These are phyloP conservation scores for Serpula lacrymans DNA, from an alignment of 768 basidiomycete genomes.

Conservation along the genomic window DNA sequence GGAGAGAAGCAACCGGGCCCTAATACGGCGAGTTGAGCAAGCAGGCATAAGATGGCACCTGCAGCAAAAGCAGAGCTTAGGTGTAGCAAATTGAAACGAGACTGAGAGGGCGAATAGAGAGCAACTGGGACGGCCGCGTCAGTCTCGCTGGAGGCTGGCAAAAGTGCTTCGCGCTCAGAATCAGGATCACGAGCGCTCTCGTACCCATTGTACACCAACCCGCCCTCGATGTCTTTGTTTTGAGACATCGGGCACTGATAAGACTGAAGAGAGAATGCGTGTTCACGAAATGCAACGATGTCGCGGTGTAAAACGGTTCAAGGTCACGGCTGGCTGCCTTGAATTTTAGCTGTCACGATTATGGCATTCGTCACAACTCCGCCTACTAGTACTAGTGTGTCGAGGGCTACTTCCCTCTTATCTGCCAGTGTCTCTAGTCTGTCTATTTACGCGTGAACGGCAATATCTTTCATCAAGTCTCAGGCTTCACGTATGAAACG, in stretches of 20 bases:
- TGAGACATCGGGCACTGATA: constrained; percentile 1
- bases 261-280: too few relatives aligned
- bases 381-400: too few relatives aligned
- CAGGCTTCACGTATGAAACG: too few relatives aligned
- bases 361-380: too few relatives aligned
- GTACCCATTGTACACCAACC: constrained; percentile 7
- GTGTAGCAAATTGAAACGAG: constrained; percentile 25
- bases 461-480: too few relatives aligned
- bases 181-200: constrained; percentile 9
- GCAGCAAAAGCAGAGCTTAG: constrained; percentile 49
- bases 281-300: too few relatives aligned
- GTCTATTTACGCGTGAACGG: too few relatives aligned
- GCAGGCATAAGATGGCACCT: constrained; percentile 48
- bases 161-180: constrained; percentile 34
- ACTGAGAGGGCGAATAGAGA: constrained; percentile 25
- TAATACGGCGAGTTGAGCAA: constrained; percentile 48
- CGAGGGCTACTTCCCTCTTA: too few relatives aligned
- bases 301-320: too few relatives aligned
- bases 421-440: too few relatives aligned
- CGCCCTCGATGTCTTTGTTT: constrained; percentile 4
- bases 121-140: constrained; percentile 9
- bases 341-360: too few relatives aligned
- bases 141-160: constrained; percentile 21
- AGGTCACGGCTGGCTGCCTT: too few relatives aligned
- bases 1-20: constrained; percentile 36